Conservation (phyloP, 352 stramenopile species). For the Globisporangium radiosum region DNA sequence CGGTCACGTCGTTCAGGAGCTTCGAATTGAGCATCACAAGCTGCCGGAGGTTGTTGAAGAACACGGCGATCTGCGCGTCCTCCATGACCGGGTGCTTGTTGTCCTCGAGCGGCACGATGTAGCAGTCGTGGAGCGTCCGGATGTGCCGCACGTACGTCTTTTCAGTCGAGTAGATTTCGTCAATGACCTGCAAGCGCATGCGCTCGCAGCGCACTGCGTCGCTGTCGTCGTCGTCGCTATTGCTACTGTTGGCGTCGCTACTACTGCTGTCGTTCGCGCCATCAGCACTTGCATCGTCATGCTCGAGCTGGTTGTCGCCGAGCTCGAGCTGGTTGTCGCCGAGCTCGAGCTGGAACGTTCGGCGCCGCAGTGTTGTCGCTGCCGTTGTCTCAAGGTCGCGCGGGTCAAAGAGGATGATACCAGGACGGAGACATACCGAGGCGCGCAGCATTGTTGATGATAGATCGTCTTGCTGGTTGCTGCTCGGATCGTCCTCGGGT, state of each 20-base stretch:
- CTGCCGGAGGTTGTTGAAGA: constrained; percentile 80
- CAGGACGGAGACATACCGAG: constrained; percentile 13
- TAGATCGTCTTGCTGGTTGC: constrained; percentile 2
- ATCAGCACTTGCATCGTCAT: constrained; percentile 1
- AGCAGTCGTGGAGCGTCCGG: constrained; percentile 67
- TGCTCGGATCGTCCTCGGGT: constrained; percentile 3
- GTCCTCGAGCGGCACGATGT: constrained; percentile 75
- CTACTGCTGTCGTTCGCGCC: not conserved
- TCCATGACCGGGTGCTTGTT: constrained; percentile 76
- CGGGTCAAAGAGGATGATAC: constrained; percentile 51
- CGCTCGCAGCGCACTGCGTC: constrained; percentile 13
- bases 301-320: constrained; percentile 16
- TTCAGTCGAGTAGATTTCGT: constrained; percentile 79
- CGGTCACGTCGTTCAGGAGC: constrained; percentile 57
- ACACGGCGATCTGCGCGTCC: constrained; percentile 81
- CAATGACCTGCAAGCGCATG: constrained; percentile 47
- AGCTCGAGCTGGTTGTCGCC: constrained; percentile 15
- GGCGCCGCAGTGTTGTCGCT: not conserved
- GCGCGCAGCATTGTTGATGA: constrained; percentile 3
- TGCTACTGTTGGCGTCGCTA: not conserved
- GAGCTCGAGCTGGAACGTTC: constrained; percentile 10
- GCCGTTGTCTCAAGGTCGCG: constrained; percentile 21
- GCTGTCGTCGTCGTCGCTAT: constrained; percentile 5
- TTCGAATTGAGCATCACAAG: constrained; percentile 85
- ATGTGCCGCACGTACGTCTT: constrained; percentile 74